Evolutionary conservation across 2,329 filamentous ascomycete genomes (phyloP).

Genomic region (Mariannaea elegans): DNA sequence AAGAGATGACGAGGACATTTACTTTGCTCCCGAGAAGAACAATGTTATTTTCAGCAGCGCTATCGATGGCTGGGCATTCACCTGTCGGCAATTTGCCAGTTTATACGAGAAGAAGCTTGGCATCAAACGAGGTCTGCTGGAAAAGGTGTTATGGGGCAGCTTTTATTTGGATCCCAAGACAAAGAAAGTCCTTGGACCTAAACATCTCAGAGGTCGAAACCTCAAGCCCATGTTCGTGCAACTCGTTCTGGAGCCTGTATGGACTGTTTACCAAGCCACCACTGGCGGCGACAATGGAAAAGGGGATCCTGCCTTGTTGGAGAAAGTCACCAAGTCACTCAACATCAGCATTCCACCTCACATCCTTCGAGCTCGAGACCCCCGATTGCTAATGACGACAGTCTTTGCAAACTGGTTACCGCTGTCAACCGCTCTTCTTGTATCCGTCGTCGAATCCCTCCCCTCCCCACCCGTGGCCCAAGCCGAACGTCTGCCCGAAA

Average conservation of each 20-base stretch:
- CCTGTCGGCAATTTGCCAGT: constrained; percentile 89
- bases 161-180: constrained; percentile 98
- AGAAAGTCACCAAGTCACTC: constrained; percentile 95
- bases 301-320: constrained; percentile 82
- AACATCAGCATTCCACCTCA: constrained; percentile 86
- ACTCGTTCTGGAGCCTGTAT: constrained; percentile 92
- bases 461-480: constrained; percentile 87
- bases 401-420: constrained; percentile 92
- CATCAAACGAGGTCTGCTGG: constrained; percentile 86
- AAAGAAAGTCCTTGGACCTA: constrained; percentile 88
- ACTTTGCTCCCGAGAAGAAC: constrained; percentile 97
- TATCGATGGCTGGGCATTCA: constrained; percentile 99
- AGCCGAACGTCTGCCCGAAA: constrained; percentile 77
- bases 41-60: constrained; percentile 99
- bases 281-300: constrained; percentile 83
- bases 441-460: constrained; percentile 92
- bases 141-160: constrained; percentile 96
- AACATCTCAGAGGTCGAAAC: constrained; percentile 90
- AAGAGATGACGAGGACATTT: constrained; percentile 93
- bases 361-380: constrained; percentile 82
- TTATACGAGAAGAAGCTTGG: constrained; percentile 97
- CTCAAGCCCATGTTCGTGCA: constrained; percentile 98
- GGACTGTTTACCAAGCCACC: constrained; percentile 94
- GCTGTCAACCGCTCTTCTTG: constrained; percentile 88
- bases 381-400: constrained; percentile 82